Base-by-base conservation (phyloP, 2,329 filamentous ascomycete genomes). In the Apiospora malaysiana region DNA sequence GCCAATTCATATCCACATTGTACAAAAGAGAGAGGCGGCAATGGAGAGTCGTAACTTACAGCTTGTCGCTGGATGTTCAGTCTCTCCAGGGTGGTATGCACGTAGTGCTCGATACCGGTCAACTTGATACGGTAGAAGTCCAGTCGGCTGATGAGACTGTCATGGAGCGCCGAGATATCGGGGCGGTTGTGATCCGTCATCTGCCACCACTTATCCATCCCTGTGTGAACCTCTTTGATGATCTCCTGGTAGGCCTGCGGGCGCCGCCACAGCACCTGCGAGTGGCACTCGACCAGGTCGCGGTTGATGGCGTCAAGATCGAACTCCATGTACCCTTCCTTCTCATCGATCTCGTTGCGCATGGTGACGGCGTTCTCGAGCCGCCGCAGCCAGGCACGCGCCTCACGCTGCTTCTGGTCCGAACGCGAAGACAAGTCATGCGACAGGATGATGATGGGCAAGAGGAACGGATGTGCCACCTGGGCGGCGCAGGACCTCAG, bases 241-340 rank as follows among this genome's bases (percentile, higher is more conserved):
- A 89, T 86, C 83, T 87, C 86, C 77, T 85, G 79, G 75, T 90
- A 91, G 0, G 89, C 88, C 78, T 89, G 87, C 1, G 89, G 89
- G 45, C 89, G 82, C 79, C 90, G 90, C 88, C 88, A 90, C 73
- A 90, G 82, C 42, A 90, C 88, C 75, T 89, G 87, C 0, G 86
- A 85, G 76, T 91, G 88, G 74, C 89, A 91, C 80, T 91, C 89
- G 72, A 91, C 89, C 63, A 91, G 82, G 75, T 90, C 88, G 40
- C 87, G 83, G 77, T 88, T 91, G 77, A 91, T 83, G 70, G 85
- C 84, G 76, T 91, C 89, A 2, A 91, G 82, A 73, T 90, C 87
- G 66, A 91, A 81, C 23, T 84, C 81, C 9, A 84, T 83, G 75
- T 89, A 89, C 74, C 83, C 82, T 77, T 89, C 88, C 68, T 82